Evolutionary conservation across 2,329 filamentous ascomycete genomes (phyloP).

Genomic region (Macroventuria anomochaeta): DNA sequence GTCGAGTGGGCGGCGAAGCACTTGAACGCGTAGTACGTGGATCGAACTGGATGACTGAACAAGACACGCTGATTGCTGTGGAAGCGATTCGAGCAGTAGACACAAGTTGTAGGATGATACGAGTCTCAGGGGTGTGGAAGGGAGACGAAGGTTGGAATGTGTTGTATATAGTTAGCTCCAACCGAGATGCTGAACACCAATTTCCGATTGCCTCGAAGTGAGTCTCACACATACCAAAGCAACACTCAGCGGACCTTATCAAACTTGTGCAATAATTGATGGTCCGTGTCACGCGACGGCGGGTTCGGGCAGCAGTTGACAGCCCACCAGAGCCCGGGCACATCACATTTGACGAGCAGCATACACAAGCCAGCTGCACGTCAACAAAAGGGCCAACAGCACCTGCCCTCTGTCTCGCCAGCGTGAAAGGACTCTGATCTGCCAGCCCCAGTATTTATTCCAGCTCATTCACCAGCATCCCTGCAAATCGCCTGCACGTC

Average conservation of each 20-base stretch:
- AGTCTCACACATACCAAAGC: background rate
- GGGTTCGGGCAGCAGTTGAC: slow-evolving; percentile 9
- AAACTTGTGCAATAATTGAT: background rate
- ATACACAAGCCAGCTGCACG: slow-evolving; percentile 4
- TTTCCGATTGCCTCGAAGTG: background rate
- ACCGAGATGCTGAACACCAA: background rate
- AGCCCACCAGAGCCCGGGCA: slow-evolving; percentile 17
- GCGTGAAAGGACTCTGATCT: slow-evolving; percentile 1
- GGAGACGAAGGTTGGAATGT: background rate
- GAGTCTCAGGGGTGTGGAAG: background rate
- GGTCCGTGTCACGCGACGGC: slow-evolving; percentile 22
- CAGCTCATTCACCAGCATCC: slow-evolving; percentile 15
- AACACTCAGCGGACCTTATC: background rate
- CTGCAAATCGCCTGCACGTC: slow-evolving; percentile 31
- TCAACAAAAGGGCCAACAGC: slow-evolving; percentile 11
- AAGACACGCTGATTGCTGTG: slow-evolving; percentile 38
- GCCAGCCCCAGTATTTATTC: slow-evolving; percentile 7
- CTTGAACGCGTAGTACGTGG: slow-evolving; percentile 63
- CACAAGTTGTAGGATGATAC: slow-evolving; percentile 33
- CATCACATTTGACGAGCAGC: slow-evolving; percentile 12
- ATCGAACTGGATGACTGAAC: slow-evolving; percentile 1
- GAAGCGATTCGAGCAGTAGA: slow-evolving; percentile 38
- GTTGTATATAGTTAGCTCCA: slow-evolving; percentile 8
- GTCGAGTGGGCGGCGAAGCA: slow-evolving; percentile 90
- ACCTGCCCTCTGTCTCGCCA: background rate